These are phyloP conservation scores for Ilyonectria sp. DNA, from an alignment of 2,329 filamentous ascomycete species.

Conservation along the genomic window DNA sequence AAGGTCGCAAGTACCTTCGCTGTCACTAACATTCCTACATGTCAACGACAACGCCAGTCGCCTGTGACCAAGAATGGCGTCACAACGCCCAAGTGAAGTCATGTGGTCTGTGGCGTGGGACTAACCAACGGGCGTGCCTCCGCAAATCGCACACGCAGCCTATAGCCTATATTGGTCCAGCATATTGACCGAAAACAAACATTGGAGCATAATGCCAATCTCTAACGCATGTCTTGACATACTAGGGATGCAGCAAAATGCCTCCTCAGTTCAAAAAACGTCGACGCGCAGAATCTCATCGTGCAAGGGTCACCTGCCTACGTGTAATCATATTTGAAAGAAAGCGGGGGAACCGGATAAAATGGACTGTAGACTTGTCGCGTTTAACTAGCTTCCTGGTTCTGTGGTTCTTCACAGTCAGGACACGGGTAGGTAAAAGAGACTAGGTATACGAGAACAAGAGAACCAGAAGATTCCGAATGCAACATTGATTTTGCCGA, in stretches of 20 bases:
- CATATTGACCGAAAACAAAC: background rate
- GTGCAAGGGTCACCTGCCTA: slow-evolving; percentile 2
- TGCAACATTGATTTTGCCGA: slow-evolving; percentile 55
- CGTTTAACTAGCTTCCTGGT: background rate
- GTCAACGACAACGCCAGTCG: slow-evolving; percentile 34
- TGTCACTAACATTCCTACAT: slow-evolving; percentile 20
- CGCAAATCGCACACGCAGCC: slow-evolving; percentile 11
- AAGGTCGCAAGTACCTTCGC: slow-evolving; percentile 29
- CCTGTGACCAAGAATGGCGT: slow-evolving; percentile 48
- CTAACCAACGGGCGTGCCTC: slow-evolving; percentile 22
- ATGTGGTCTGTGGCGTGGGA: slow-evolving; percentile 40
- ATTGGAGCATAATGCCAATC: slow-evolving; percentile 25
- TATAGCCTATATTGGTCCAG: background rate
- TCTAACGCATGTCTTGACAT: slow-evolving; percentile 16
- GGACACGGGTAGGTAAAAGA: slow-evolving; percentile 22
- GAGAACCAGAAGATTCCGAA: slow-evolving; percentile 34
- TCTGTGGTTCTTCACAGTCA: slow-evolving; percentile 2
- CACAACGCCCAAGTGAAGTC: slow-evolving; percentile 47
- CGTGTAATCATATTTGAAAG: background rate
- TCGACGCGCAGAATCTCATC: background rate
- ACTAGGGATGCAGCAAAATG: background rate
- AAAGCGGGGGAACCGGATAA: slow-evolving; percentile 8
- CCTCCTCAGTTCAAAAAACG: slow-evolving; percentile 4
- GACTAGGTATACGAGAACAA: slow-evolving; percentile 26
- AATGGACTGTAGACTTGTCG: slow-evolving; percentile 3